Evolutionary conservation across 2,329 filamentous ascomycete genomes (phyloP), one percentile per base, ranked within the genome.

Genomic region (Alternaria gaisen): DNA sequence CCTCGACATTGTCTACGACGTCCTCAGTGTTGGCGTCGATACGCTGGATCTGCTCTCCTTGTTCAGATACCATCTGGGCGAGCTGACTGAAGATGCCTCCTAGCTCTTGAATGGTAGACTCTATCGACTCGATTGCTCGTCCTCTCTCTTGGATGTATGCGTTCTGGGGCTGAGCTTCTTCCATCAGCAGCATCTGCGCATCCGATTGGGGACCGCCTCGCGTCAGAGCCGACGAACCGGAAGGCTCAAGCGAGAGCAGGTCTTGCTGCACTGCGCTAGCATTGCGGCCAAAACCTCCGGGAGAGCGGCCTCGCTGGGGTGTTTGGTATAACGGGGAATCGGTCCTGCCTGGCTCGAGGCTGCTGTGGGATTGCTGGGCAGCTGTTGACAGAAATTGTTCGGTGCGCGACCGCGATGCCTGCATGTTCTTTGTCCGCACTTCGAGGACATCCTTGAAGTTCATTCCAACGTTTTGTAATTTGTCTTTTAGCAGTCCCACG

Each of bases 401-500:
- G 22, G 95, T 98, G 67, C 95, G 85, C 46, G 92, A 93, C 61
- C 93, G 86, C 59, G 92, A 96, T 3, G 94, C 95, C 80, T 97
- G 95, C 65, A 99, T 97, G 79, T 98, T 99, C 84, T 97, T 97
- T 54, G 95, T 98, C 60, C 95, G 89, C 42, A 97, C 92, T 79
- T 99, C 95, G 10, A 99, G 85, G 6, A 98, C 94, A 72, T 98
- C 94, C 80, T 98, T 98, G 86, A 99, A 98, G 78, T 94, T 97
- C 64, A 90, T 92, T 26, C 91, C 92, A 4, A 99, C 94, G 74
- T 97, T 93, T 40, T 93, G 94, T 41, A 98, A 84, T 75, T 95
- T 95, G 64, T 93, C 92, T 80, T 97, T 93, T 18, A 98, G 83
- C 76, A 98, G 85, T 64, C 97, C 89, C 3, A 97, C 92, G 32